These are phyloP conservation scores for Tillandsia leiboldiana DNA, from an alignment of 176 grass and related monocot genomes.

Conservation along the genomic window DNA sequence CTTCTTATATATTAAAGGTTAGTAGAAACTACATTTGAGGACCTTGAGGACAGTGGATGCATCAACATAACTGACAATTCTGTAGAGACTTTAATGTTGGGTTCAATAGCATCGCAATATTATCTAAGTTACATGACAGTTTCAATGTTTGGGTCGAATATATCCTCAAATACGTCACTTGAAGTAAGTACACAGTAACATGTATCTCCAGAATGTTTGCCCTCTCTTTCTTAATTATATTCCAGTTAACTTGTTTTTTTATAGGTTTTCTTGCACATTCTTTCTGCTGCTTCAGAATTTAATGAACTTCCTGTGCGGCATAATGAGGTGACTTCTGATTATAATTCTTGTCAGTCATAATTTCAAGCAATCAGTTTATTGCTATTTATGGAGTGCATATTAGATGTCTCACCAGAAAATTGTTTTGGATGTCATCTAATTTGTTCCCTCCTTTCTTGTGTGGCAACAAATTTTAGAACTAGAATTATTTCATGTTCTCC, in stretches of 20 bases:
- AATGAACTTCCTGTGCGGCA: constrained; percentile 93
- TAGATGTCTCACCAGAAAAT: not conserved
- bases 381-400: constrained; percentile 1
- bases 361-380: not conserved
- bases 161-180: constrained; percentile 64
- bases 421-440: too few relatives aligned
- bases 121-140: constrained; percentile 95
- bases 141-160: constrained; percentile 96
- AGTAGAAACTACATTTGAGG: constrained; percentile 87
- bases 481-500: too few relatives aligned
- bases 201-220: constrained; percentile 9
- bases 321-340: constrained; percentile 58
- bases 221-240: not conserved
- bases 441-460: too few relatives aligned
- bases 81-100: constrained; percentile 79
- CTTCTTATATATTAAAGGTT: constrained; percentile 44
- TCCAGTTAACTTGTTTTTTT: not conserved
- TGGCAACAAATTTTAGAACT: too few relatives aligned
- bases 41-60: constrained; percentile 95
- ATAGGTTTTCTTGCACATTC: constrained; percentile 78
- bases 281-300: constrained; percentile 84
- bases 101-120: constrained; percentile 93
- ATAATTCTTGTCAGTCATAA: constrained; percentile 1
- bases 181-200: constrained; percentile 47
- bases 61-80: constrained; percentile 71